Base-by-base conservation (phyloP, 2,329 filamentous ascomycete genomes). In the Diatrype stigma region DNA sequence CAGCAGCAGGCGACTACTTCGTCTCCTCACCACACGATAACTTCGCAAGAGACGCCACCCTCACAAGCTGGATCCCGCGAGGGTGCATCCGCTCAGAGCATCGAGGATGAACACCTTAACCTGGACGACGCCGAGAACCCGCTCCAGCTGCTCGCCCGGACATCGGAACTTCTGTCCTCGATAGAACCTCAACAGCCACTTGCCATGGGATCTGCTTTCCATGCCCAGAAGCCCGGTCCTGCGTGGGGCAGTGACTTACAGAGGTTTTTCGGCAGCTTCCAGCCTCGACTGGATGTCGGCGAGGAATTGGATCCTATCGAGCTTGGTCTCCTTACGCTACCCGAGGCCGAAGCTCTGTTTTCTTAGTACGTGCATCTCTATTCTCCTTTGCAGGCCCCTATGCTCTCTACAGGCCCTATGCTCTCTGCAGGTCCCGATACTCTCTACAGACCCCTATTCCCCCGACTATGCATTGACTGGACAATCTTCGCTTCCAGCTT, bases 121-220 rank as follows among this genome's bases (percentile, higher is more conserved):
- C 63, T 71, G 6, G 86, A 90, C 58, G 87, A 89, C 63, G 86
- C 86, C 3, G 86, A 90, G 61, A 90, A 90, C 54, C 86, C 86
- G 0, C 70, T 90, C 5, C 86, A 90, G 64, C 71, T 90, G 16
- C 80, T 90, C 32, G 87, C 87, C 2, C 78, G 86, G 30, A 87
- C 86, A 1, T 90, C 87, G 0, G 85, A 88, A 66, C 75, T 87
- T 37, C 79, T 67, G 10, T 68, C 65, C 16, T 66, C 64, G 3
- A 67, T 67, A 22, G 64, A 67, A 2, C 47, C 66, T 47, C 53
- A 44, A 17, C 37, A 40, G 12, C 37, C 17, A 17, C 40, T 44
- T 6, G 16, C 14, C n/a, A 5, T 21, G 6, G 12, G 11, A 8
- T 28, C 40, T 11, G 11, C 21, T 19, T 12, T 19, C 40, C 23